These are phyloP conservation scores for Penicillium corylophilum DNA, from an alignment of 2,329 filamentous ascomycete genomes.

Conservation along the genomic window DNA sequence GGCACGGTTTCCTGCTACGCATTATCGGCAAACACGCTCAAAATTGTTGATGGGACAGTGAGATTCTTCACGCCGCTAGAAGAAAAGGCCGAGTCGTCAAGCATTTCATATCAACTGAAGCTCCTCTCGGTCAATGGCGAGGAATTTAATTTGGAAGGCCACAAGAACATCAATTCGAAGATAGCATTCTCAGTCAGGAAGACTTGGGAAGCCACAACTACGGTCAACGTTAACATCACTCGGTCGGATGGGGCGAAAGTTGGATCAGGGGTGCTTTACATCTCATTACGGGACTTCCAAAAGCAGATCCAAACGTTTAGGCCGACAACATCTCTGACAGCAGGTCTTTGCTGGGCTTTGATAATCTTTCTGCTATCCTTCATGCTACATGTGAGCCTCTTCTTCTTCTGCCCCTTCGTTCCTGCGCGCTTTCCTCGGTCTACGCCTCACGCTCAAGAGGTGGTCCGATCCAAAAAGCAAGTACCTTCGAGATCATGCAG, in stretches of 20 bases:
- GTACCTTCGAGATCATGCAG: neutral
- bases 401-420: neutral
- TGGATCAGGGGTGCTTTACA: slow-evolving; percentile 13
- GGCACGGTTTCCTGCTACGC: neutral
- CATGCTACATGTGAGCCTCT: neutral
- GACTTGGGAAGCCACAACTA: slow-evolving; percentile 18
- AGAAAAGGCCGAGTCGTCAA: neutral
- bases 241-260: slow-evolving; percentile 1
- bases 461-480: neutral
- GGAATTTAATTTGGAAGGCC: slow-evolving; percentile 4
- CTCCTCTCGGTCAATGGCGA: neutral
- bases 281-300: slow-evolving; percentile 11
- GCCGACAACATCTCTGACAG: neutral
- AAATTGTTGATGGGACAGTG: neutral
- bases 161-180: slow-evolving; percentile 5
- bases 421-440: neutral
- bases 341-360: neutral
- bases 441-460: neutral
- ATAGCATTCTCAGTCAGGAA: slow-evolving; percentile 9
- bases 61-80: neutral
- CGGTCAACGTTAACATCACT: slow-evolving; percentile 10
- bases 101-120: neutral
- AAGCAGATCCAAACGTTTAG: neutral
- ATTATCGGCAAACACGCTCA: neutral
- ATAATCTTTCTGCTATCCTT: neutral